Evolutionary conservation across 2,329 filamentous ascomycete genomes (phyloP).

Genomic region (Coleophoma cylindrospora): DNA sequence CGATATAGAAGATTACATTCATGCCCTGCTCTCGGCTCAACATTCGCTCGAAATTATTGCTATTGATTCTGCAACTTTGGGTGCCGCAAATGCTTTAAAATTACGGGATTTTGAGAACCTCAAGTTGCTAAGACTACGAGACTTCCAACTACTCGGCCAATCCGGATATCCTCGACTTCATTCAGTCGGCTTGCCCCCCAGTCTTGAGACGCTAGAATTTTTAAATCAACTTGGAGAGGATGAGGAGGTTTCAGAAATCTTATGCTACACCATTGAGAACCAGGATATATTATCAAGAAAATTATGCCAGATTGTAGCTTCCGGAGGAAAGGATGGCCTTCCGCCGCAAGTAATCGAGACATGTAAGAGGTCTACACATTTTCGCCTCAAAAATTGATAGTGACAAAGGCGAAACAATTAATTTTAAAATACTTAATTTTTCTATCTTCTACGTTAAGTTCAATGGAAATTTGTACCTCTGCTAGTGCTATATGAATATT

Average conservation of each 20-base stretch:
- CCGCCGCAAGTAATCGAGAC: conserved; percentile 30
- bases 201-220: conserved; percentile 40
- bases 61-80: conserved; percentile 37
- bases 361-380: conserved; percentile 11
- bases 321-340: conserved; percentile 28
- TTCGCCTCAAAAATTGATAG: not conserved
- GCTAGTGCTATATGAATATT: too few relatives aligned
- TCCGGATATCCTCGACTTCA: conserved; percentile 39
- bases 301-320: conserved; percentile 32
- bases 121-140: conserved; percentile 36
- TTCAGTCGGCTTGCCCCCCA: conserved; percentile 41
- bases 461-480: too few relatives aligned
- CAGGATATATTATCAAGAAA: conserved; percentile 31
- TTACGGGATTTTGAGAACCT: conserved; percentile 38
- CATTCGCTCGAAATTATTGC: conserved; percentile 39
- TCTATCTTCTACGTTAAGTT: too few relatives aligned
- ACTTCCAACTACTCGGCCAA: conserved; percentile 43
- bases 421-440: too few relatives aligned
- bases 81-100: conserved; percentile 33
- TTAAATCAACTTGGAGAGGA: conserved; percentile 40
- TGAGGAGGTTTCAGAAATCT: conserved; percentile 40
- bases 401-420: not conserved
- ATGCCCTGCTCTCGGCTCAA: conserved; percentile 34
- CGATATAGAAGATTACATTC: conserved; percentile 40
- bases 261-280: conserved; percentile 36